Conservation (phyloP, 805 yeast genomes). For the Clavispora fructus region DNA sequence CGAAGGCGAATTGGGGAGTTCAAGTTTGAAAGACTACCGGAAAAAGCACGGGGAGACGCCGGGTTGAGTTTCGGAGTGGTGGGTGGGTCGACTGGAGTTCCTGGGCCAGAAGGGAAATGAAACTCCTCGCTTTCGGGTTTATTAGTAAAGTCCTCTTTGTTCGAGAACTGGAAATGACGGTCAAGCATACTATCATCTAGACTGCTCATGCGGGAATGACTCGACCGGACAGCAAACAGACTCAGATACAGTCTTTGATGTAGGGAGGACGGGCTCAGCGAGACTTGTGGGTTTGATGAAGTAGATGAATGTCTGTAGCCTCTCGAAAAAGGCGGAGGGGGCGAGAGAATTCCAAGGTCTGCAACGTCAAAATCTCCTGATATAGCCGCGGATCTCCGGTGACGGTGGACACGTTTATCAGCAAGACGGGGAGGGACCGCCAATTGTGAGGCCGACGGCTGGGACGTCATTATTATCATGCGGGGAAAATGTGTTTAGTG, state of each 20-base stretch:
- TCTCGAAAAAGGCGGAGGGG: conserved; percentile 12
- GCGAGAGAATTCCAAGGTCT: conserved; percentile 34
- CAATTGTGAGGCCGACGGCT: conserved; percentile 2
- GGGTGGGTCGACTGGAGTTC: background rate
- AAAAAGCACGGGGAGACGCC: conserved; percentile 1
- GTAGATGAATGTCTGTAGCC: conserved; percentile 3
- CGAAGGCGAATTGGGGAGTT: conserved; percentile 31
- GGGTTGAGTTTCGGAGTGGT: conserved; percentile 2
- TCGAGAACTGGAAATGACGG: conserved; percentile 27
- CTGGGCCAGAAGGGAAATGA: conserved; percentile 22
- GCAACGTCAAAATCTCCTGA: conserved; percentile 73
- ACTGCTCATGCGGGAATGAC: background rate
- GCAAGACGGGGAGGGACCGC: conserved; percentile 2
- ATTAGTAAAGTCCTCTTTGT: conserved; percentile 31
- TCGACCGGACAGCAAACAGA: conserved; percentile 3
- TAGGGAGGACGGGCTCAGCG: background rate
- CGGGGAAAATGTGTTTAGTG: background rate
- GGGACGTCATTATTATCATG: conserved; percentile 3
- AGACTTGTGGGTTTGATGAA: conserved; percentile 2
- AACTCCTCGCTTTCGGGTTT: conserved; percentile 17
- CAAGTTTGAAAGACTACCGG: conserved; percentile 12
- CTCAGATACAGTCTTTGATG: conserved; percentile 9
- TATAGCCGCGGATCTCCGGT: conserved; percentile 81
- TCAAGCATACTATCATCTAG: conserved; percentile 17
- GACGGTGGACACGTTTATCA: conserved; percentile 47